Conservation (phyloP, 176 grass and related monocot species). For the Elaeis guineensis region DNA sequence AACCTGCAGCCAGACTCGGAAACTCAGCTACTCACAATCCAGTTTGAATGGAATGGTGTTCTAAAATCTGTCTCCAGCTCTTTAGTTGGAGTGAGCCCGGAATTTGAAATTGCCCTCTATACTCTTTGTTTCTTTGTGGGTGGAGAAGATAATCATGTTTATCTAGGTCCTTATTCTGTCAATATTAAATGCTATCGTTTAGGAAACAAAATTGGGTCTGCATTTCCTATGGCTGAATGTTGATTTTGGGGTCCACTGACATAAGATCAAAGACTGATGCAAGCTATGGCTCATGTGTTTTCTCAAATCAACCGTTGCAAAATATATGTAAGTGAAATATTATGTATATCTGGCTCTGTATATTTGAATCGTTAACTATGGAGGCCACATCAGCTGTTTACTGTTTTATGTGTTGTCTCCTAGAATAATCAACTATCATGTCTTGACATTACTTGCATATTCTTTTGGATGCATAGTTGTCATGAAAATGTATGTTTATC, state of each 20-base stretch:
- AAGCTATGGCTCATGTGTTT: too few species aligned
- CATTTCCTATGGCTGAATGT: constrained; percentile 72
- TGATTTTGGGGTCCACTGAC: constrained; percentile 18
- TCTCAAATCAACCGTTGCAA: too few species aligned
- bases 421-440: too few species aligned
- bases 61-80: constrained; percentile 89
- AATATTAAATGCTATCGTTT: constrained; percentile 89
- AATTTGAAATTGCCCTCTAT: constrained; percentile 91
- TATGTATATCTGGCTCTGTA: too few species aligned
- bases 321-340: too few species aligned
- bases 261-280: too few species aligned
- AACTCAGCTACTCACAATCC: constrained; percentile 72
- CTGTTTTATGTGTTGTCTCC: too few species aligned
- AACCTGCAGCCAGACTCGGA: constrained; percentile 76
- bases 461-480: too few species aligned
- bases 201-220: constrained; percentile 81
- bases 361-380: too few species aligned
- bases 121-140: constrained; percentile 87
- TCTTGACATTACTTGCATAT: too few species aligned
- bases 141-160: constrained; percentile 66
- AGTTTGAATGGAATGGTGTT: constrained; percentile 89
- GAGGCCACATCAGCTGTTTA: too few species aligned
- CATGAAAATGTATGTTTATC: too few species aligned
- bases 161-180: constrained; percentile 62
- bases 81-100: constrained; percentile 85